Conservation (phyloP, 352 stramenopile species). For the Peronospora belbahrii region DNA sequence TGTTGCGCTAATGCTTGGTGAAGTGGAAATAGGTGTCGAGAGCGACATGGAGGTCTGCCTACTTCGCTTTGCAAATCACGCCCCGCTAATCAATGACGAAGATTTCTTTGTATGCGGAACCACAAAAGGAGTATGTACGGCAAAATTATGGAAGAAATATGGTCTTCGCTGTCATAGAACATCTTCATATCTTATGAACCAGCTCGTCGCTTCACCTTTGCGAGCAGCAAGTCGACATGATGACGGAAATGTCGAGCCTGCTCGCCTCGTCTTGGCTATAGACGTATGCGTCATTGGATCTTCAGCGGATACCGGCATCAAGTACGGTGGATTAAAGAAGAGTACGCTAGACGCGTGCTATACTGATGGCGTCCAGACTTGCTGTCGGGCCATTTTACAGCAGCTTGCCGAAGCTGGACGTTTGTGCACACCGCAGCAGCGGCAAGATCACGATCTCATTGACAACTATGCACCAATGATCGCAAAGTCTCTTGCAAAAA, state of each 20-base stretch:
- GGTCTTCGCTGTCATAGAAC: conserved; percentile 36
- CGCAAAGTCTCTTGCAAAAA: conserved; percentile 38
- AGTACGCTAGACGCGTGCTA: conserved; percentile 46
- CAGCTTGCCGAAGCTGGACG: conserved; percentile 36
- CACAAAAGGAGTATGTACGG: conserved; percentile 30
- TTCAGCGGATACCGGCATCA: conserved; percentile 16
- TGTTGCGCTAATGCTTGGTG: conserved; percentile 34
- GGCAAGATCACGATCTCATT: conserved; percentile 44
- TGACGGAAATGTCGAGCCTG: conserved; percentile 1
- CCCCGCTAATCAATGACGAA: conserved; percentile 50
- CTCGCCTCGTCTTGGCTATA: conserved; percentile 42
- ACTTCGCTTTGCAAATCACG: conserved; percentile 68
- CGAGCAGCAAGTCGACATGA: conserved; percentile 7
- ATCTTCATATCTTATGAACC: conserved; percentile 36
- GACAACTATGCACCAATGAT: conserved; percentile 47
- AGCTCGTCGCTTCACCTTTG: conserved; percentile 34
- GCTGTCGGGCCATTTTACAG: conserved; percentile 36
- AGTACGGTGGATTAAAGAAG: conserved; percentile 50
- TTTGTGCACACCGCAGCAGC: conserved; percentile 45
- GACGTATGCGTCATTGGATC: conserved; percentile 33
- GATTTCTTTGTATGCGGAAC: conserved; percentile 55
- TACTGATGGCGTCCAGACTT: conserved; percentile 24
- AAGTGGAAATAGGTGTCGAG: conserved; percentile 6
- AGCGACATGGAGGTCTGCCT: conserved; percentile 51
- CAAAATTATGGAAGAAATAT: conserved; percentile 48